Evolutionary conservation across 176 grass and related monocot genomes (phyloP).

Genomic region (Avena insularis): DNA sequence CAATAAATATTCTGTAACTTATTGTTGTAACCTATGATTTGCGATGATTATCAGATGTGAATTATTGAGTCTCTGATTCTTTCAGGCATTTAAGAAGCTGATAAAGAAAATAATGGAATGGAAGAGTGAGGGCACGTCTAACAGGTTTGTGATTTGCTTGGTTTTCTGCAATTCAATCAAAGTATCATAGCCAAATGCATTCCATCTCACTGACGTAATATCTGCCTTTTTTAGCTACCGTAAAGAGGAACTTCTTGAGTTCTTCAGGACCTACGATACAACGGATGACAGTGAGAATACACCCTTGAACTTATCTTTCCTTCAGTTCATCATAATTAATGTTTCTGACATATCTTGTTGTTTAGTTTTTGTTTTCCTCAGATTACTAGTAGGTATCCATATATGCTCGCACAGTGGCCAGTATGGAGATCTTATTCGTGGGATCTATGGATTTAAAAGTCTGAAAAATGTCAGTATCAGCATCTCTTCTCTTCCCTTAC

Average conservation of each 20-base stretch:
- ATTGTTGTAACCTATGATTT: slow-evolving; percentile 14
- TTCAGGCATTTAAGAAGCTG: slow-evolving; percentile 53
- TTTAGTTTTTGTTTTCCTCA: slow-evolving; percentile 58
- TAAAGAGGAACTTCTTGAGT: slow-evolving; percentile 38
- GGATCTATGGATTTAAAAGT: background rate
- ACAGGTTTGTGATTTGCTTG: slow-evolving; percentile 22
- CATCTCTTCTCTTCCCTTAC: slow-evolving; percentile 29
- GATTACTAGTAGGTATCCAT: slow-evolving; percentile 40
- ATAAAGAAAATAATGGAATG: slow-evolving; percentile 41
- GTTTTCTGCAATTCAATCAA: slow-evolving; percentile 28
- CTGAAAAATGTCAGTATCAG: slow-evolving; percentile 32
- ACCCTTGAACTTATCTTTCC: background rate
- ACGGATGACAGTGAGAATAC: slow-evolving; percentile 17
- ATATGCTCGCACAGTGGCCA: slow-evolving; percentile 40
- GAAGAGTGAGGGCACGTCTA: slow-evolving; percentile 24
- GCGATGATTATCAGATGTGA: background rate
- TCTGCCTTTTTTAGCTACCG: slow-evolving; percentile 35
- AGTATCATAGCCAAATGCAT: background rate
- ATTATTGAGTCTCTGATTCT: slow-evolving; percentile 24
- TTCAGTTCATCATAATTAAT: slow-evolving; percentile 10
- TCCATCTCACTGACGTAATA: background rate
- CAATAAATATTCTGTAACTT: background rate
- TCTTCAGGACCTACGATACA: background rate
- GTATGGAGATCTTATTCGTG: background rate
- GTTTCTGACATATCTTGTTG: slow-evolving; percentile 39